These are phyloP conservation scores for Echites panduratus DNA, from an alignment of 257 asterid species.

Conservation along the genomic window DNA sequence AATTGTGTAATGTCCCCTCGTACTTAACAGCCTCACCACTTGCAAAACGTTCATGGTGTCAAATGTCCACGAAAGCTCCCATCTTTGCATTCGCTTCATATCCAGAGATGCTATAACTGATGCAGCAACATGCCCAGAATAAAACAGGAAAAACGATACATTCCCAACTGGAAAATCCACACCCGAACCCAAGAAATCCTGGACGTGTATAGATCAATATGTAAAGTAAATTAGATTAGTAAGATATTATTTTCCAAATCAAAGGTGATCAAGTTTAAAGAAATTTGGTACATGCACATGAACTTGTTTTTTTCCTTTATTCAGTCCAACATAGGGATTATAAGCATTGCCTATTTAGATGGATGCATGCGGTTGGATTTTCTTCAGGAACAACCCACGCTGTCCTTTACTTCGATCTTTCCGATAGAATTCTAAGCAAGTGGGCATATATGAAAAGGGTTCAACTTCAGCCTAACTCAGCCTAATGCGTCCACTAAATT, in stretches of 20 bases:
- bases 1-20: conserved; percentile 93
- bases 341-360: neutral
- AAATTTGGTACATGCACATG: too few relatives aligned
- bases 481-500: too few relatives aligned
- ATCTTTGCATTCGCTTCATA: conserved; percentile 77
- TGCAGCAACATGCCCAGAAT: conserved; percentile 91
- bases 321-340: too few relatives aligned
- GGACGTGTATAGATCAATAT: neutral
- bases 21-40: conserved; percentile 63
- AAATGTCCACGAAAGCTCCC: conserved; percentile 57
- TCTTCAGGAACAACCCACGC: neutral
- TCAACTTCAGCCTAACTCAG: too few relatives aligned
- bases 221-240: too few relatives aligned
- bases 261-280: too few relatives aligned
- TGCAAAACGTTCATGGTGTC: conserved; percentile 69
- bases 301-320: too few relatives aligned
- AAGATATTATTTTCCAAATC: too few relatives aligned
- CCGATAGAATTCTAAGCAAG: neutral
- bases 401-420: conserved; percentile 9
- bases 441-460: neutral
- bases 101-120: conserved; percentile 84
- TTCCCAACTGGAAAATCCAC: conserved; percentile 96
- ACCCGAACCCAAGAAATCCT: conserved; percentile 93
- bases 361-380: conserved; percentile 2
- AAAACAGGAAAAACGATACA: conserved; percentile 83